phyloP scores from a whole-genome alignment of 2,329 filamentous ascomycete species.

The Pestalotiopsis fici region DNA sequence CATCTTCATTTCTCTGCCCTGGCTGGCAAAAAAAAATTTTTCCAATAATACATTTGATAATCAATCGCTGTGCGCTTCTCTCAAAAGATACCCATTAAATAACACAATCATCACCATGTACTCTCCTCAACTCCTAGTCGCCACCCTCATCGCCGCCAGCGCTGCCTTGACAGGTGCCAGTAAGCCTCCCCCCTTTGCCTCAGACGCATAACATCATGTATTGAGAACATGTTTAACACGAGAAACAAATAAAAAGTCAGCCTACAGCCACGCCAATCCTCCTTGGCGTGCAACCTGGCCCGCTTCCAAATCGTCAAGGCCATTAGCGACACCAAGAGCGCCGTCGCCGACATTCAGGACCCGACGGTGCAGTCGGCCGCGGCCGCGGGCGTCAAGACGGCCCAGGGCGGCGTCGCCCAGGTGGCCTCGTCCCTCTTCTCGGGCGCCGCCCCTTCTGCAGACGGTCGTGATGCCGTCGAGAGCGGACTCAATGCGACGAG shows the following conservation, averaged over 20 bases:
- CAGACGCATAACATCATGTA: not conserved
- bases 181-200: not conserved
- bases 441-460: constrained; percentile 8
- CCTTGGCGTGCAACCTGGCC: constrained; percentile 10
- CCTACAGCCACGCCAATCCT: constrained; percentile 5
- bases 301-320: constrained; percentile 13
- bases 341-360: constrained; percentile 13
- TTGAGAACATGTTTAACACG: no score
- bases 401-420: constrained; percentile 8
- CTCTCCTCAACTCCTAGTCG: constrained; percentile 2
- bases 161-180: constrained; percentile 6
- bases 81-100: not conserved
- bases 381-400: constrained; percentile 11
- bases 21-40: not conserved
- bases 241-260: not conserved
- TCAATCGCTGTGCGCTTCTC: not conserved
- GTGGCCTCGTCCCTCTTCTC: constrained; percentile 10
- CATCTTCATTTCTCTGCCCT: not conserved
- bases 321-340: constrained; percentile 10
- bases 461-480: constrained; percentile 10
- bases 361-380: constrained; percentile 9
- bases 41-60: not conserved
- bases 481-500: constrained; percentile 11
- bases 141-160: constrained; percentile 8
- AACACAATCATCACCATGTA: constrained; percentile 11